Base-by-base conservation (phyloP, 2,329 filamentous ascomycete genomes). In the Aspergillus sojae region DNA sequence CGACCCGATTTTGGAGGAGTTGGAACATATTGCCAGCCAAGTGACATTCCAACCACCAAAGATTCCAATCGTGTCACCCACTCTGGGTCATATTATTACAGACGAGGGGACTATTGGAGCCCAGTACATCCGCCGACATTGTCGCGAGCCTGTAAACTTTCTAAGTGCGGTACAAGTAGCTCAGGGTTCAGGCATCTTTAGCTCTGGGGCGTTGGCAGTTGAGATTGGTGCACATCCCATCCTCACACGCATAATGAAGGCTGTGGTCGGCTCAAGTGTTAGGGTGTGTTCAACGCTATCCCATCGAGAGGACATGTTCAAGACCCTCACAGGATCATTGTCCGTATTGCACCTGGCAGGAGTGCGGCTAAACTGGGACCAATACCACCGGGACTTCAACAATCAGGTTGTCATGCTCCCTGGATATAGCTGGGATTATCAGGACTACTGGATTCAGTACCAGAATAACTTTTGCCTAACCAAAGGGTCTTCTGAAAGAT, bases 191-290 rank as follows among this genome's bases (percentile, higher is more conserved):
- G 48, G 48, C 6, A 28, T n/a, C 3, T 30, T 32, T 19, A 5
- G 5, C 6, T 28, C 16, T 21, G 5, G 2, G 1, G 14, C 14
- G 7, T 7, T 52, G 26, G 48, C 26, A 52, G 16, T 52, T 19
- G 48, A 52, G 26, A 30, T 84, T 62, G 82, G 83, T 14, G 81
- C 82, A 2, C 79, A 83, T 61, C 78, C 81, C 0, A 73, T 83
- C n/a, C 81, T 78, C 64, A 75, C 76, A 7, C 75, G 76, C 50
- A 79, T 83, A 73, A 73, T 83, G 43, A 78, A 78, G 58, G 71
- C 54, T 6, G 62, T 78, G 7, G 68, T 79, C 11, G 45, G 45
- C 5, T 23, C 21, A 9, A 26, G 23, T 14, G 21, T 48, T 16
- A n/a, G 6, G 19, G 23, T 52, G 10, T 52, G 26, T n/a, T 28